Conservation (phyloP, 1,284 basidiomycete genomes). For the Farysia itapuensis region DNA sequence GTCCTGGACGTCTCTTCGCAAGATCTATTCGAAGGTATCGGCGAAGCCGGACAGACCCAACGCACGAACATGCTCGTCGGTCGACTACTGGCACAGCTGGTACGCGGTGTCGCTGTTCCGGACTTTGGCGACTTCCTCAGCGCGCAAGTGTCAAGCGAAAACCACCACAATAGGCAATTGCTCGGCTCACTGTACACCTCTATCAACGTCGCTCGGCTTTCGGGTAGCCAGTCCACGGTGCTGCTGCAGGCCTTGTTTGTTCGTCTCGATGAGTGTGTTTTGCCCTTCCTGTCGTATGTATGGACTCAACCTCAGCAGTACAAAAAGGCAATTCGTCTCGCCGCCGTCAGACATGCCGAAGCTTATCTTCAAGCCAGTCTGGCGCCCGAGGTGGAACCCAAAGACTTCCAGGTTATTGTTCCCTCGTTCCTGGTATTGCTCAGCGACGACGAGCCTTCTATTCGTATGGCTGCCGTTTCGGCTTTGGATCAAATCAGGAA, state of each 20-base stretch:
- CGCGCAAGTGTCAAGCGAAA: constrained; percentile 13
- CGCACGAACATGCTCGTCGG: too few species aligned
- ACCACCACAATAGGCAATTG: constrained; percentile 7
- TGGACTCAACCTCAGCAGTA: constrained; percentile 62
- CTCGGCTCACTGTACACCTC: constrained; percentile 24
- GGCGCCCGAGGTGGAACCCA: constrained; percentile 4
- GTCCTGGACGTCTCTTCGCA: constrained; percentile 14
- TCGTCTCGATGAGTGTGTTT: constrained; percentile 70
- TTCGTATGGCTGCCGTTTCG: constrained; percentile 70
- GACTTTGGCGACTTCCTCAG: constrained; percentile 21
- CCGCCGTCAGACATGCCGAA: constrained; percentile 70
- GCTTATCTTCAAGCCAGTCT: constrained; percentile 64
- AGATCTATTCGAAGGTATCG: too few species aligned
- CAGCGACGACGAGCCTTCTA: constrained; percentile 64
- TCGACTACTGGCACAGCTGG: constrained; percentile 23
- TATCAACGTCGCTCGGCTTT: constrained; percentile 20
- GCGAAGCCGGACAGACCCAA: too few species aligned
- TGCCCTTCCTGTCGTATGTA: constrained; percentile 78
- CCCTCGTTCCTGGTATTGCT: constrained; percentile 75
- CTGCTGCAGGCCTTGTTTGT: constrained; percentile 65
- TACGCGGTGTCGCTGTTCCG: constrained; percentile 10
- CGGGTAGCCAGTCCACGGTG: constrained; percentile 6
- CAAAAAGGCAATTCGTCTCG: constrained; percentile 28
- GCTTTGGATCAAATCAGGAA: constrained; percentile 66
- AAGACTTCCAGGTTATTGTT: constrained; percentile 81